Percentiles rank a stretch among this genome's conserved stretches.
These are phyloP conservation scores for Cucurbita ficifolia DNA, from an alignment of 306 rosid species.

Conservation along the genomic window DNA sequence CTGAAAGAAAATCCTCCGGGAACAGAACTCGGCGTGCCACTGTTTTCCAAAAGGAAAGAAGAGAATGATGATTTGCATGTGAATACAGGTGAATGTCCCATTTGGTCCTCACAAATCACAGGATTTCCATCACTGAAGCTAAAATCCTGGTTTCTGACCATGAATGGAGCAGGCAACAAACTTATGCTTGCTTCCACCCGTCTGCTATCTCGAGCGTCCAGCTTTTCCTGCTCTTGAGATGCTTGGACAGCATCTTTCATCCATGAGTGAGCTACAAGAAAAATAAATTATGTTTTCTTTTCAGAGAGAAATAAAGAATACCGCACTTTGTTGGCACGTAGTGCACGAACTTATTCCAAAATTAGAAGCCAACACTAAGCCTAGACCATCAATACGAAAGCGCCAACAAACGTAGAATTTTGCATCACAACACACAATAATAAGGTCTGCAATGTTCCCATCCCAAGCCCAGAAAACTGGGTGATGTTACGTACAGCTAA, in stretches of 20 bases:
- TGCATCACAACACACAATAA: neutral
- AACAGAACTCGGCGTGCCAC: conserved; percentile 8
- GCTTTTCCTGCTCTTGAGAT: conserved; percentile 20
- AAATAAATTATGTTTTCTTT: neutral
- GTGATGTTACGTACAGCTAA: neutral
- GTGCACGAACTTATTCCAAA: neutral
- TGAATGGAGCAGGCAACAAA: conserved; percentile 7
- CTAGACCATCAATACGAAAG: neutral
- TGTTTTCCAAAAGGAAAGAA: conserved; percentile 8
- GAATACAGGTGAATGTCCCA: conserved; percentile 19
- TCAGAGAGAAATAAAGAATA: neutral
- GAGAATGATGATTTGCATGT: conserved; percentile 24
- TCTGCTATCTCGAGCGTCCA: neutral
- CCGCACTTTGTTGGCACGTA: neutral
- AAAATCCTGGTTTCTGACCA: conserved; percentile 13
- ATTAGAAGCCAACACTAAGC: neutral
- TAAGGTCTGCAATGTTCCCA: neutral
- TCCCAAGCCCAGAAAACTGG: neutral
- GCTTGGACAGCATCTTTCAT: conserved; percentile 24
- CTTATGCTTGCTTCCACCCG: conserved; percentile 3
- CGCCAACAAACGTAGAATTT: neutral
- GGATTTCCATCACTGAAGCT: conserved; percentile 15
- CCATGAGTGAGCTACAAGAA: conserved; percentile 48
- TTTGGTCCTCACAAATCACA: conserved; percentile 9
- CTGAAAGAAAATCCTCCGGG: conserved; percentile 27